Percentiles rank a stretch among this genome's conserved stretches.
phyloP scores from a whole-genome alignment of 177 flowering plant genomes.

The Tripterygium wilfordii region DNA sequence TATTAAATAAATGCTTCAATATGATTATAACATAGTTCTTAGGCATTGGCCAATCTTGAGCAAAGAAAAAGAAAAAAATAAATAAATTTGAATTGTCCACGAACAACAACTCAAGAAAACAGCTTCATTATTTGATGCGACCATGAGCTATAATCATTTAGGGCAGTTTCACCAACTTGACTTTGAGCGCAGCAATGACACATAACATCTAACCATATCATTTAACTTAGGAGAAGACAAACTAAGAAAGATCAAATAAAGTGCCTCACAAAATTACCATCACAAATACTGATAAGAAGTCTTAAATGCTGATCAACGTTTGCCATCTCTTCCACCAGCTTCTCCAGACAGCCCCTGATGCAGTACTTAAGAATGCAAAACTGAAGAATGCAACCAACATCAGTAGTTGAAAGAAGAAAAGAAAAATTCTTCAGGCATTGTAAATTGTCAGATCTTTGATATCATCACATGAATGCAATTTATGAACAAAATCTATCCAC shows the following conservation, averaged over 20 bases:
- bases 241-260: conserved; percentile 1
- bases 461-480: no score
- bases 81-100: no score
- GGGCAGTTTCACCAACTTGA: conserved; percentile 97
- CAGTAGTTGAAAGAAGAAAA: no score
- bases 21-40: no score
- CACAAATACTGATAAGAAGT: conserved; percentile 80
- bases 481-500: no score
- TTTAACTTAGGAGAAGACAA: background rate
- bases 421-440: no score
- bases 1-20: no score
- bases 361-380: conserved; percentile 67
- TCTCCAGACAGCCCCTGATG: conserved; percentile 94
- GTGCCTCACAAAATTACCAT: conserved; percentile 50
- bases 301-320: conserved; percentile 68
- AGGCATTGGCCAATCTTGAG: no score
- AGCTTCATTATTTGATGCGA: conserved; percentile 98
- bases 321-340: conserved; percentile 86
- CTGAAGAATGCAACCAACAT: conserved; percentile 84
- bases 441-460: conserved; percentile 74
- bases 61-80: no score
- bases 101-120: no score
- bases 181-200: conserved; percentile 91
- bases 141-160: conserved; percentile 92
- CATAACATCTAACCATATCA: conserved; percentile 11